Base-by-base conservation (phyloP, 371 early-diverging fungal species). In the Syncephalastrum monosporum region DNA sequence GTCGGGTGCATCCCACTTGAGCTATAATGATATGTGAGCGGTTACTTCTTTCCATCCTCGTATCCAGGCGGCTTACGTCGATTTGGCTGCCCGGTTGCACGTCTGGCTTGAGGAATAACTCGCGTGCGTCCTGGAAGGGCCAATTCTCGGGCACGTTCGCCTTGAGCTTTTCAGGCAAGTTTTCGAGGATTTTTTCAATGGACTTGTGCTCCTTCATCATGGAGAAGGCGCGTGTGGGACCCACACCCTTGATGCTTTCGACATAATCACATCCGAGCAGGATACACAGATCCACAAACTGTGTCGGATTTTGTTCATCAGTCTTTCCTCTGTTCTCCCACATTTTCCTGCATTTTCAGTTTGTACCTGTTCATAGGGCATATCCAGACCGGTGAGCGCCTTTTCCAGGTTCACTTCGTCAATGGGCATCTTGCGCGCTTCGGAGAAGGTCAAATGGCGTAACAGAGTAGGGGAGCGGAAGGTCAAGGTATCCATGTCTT, bases 401-500 rank as follows among this genome's bases (percentile, higher is more conserved):
- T 88, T 90, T 13, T 87, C 82, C 13, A 97, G 71, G 52, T 89
- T 83, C 46, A 99, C 88, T 74, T 99, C 99, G 42, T 82, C 82
- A 64, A 99, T 95, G 8, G 96, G 94, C 82, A 91, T 70, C 68
- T 98, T 99, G 55, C 94, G 91, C 29, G 86, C 83, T 61, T 99
- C 95, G 46, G 95, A 88, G 62, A 94, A 94, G 1, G 97, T 97
- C 67, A 99, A 77, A 68, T 99, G 98, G 17, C 99, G 90, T 46
- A 99, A 61, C 19, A 99, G 78, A 15, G 95, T 80, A 2, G 97
- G 97, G 3, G 98, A 70, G 5, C 89, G 90, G 75, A 99, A 99
- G 4, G 98, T 94, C 53, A 99, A 77, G 0, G 99, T 97, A 71
- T 99, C 99, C 99, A 99, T 99, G 80, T 99, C 99, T 70, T 99